phyloP scores from a whole-genome alignment of 306 rosid genomes.

The Gastrolobium villosum region DNA sequence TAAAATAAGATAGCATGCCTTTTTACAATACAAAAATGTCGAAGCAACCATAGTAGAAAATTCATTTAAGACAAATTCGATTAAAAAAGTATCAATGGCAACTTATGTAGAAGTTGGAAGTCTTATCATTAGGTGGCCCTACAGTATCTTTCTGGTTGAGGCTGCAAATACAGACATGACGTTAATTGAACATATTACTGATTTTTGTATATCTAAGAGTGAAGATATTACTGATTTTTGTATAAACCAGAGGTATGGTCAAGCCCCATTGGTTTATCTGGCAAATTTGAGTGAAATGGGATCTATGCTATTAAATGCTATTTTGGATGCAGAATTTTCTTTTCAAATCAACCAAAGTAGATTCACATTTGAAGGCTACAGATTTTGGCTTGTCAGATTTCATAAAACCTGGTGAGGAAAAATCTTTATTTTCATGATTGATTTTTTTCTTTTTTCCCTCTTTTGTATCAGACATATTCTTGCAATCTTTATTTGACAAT shows the following conservation, averaged over 20 bases:
- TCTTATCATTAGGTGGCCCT: conserved; percentile 49
- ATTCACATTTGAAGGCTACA: conserved; percentile 79
- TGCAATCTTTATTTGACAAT: conserved; percentile 32
- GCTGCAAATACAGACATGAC: conserved; percentile 46
- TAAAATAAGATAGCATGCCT: too few species aligned
- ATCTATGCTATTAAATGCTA: conserved; percentile 27
- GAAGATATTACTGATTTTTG: too few species aligned
- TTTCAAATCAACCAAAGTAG: conserved; percentile 68
- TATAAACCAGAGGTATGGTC: conserved; percentile 83
- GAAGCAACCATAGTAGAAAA: too few species aligned
- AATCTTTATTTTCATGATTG: background rate
- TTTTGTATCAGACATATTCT: conserved; percentile 14
- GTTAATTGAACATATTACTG: conserved; percentile 33
- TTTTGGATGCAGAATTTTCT: conserved; percentile 75
- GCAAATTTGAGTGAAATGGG: conserved; percentile 17
- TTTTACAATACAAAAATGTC: too few species aligned
- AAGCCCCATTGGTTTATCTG: conserved; percentile 16
- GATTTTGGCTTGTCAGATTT: conserved; percentile 93
- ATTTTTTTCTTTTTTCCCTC: background rate
- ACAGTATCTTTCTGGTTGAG: conserved; percentile 46
- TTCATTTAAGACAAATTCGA: too few species aligned
- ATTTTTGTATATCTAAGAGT: too few species aligned
- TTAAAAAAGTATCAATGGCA: conserved; percentile 38
- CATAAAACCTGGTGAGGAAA: conserved; percentile 72
- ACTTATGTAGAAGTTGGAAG: conserved; percentile 47